Evolutionary conservation across 2,329 filamentous ascomycete genomes (phyloP).

Genomic region (Fusarium abutilonis): DNA sequence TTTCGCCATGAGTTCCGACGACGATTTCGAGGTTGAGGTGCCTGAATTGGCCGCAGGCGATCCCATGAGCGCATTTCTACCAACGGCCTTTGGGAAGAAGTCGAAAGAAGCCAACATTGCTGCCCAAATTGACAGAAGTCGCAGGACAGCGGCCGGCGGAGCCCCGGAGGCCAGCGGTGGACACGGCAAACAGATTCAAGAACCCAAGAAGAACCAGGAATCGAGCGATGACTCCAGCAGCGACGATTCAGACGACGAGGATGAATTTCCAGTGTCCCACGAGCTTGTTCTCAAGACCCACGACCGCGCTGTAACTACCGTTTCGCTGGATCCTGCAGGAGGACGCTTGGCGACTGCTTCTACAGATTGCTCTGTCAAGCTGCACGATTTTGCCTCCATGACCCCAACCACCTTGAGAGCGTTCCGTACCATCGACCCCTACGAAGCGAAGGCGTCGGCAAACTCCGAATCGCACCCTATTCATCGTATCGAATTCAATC

Average conservation of each 20-base stretch:
- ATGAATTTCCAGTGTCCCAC: constrained; percentile 92
- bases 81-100: constrained; percentile 86
- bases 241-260: constrained; percentile 75
- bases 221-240: constrained; percentile 59
- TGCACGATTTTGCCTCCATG: constrained; percentile 96
- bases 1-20: constrained; percentile 66
- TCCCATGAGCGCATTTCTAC: constrained; percentile 79
- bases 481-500: constrained; percentile 87
- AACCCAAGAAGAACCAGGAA: constrained; percentile 50
- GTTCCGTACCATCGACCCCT: constrained; percentile 92
- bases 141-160: constrained; percentile 59
- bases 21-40: constrained; percentile 66
- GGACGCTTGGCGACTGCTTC: constrained; percentile 89
- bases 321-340: constrained; percentile 86
- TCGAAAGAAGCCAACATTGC: constrained; percentile 76
- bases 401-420: constrained; percentile 93
- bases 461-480: constrained; percentile 87
- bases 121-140: constrained; percentile 82
- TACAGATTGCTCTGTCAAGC: constrained; percentile 87
- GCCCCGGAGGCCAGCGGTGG: constrained; percentile 25
- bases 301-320: constrained; percentile 83
- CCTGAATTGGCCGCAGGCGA: constrained; percentile 69
- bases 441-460: constrained; percentile 73
- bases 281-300: constrained; percentile 94
- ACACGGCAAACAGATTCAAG: constrained; percentile 24